Evolutionary conservation across 768 basidiomycete genomes (phyloP).

Genomic region (Exsudoporus frostii): DNA sequence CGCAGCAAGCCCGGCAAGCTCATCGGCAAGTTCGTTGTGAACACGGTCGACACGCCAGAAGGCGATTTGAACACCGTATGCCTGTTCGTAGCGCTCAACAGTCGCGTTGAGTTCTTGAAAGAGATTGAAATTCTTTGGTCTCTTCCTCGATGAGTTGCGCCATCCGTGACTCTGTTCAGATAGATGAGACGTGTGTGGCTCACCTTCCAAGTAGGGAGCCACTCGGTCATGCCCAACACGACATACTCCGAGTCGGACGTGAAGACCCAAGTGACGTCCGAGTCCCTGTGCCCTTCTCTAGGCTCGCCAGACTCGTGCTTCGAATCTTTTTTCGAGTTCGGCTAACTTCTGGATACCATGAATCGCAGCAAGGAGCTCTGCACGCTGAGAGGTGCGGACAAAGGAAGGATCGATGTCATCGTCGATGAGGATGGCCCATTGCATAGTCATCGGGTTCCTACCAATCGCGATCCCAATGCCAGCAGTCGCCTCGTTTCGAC

Average conservation of each 20-base stretch:
- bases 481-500: conserved; percentile 20
- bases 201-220: conserved; percentile 35
- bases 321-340: neutral
- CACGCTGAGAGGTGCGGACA: conserved; percentile 31
- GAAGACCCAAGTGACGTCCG: conserved; percentile 18
- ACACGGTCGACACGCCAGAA: conserved; percentile 15
- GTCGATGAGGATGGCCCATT: conserved; percentile 26
- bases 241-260: conserved; percentile 37
- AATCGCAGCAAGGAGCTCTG: conserved; percentile 34
- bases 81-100: conserved; percentile 1
- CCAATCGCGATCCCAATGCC: conserved; percentile 34
- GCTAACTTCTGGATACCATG: conserved; percentile 21
- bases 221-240: conserved; percentile 35
- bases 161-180: conserved; percentile 2
- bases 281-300: neutral
- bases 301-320: no score
- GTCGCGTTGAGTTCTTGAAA: conserved; percentile 9
- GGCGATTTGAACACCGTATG: conserved; percentile 3
- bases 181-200: neutral
- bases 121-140: conserved; percentile 18
- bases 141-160: conserved; percentile 6
- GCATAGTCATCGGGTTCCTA: neutral
- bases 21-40: conserved; percentile 13
- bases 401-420: conserved; percentile 19
- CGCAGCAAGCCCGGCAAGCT: conserved; percentile 7